Conservation (phyloP, 2,329 filamentous ascomycete genomes). For the Diaporthe nobilis region DNA sequence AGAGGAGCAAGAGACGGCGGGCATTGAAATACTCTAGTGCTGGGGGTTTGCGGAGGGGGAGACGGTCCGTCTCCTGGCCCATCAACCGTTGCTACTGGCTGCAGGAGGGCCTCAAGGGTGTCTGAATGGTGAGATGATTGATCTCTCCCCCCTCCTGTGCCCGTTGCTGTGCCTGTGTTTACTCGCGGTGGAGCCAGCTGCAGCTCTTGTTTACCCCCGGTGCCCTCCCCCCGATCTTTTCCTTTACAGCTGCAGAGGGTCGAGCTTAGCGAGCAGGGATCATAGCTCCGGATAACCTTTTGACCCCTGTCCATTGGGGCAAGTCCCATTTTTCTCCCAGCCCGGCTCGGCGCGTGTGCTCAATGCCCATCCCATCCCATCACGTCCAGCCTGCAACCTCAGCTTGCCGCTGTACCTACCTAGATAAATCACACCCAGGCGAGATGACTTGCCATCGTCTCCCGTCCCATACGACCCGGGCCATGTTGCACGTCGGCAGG, state of each 20-base stretch:
- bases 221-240: constrained; percentile 29
- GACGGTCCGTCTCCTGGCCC: constrained; percentile 30
- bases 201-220: constrained; percentile 34
- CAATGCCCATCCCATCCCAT: constrained; percentile 14
- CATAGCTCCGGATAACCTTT: constrained; percentile 37
- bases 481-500: not conserved
- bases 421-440: not conserved
- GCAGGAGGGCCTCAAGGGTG: constrained; percentile 3
- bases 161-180: constrained; percentile 36
- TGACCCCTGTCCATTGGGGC: constrained; percentile 23
- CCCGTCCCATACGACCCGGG: constrained; percentile 1
- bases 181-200: constrained; percentile 40
- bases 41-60: constrained; percentile 41
- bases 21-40: constrained; percentile 41
- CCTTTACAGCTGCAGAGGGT: constrained; percentile 34
- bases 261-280: constrained; percentile 39
- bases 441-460: constrained; percentile 12
- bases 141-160: not conserved
- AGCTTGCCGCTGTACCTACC: not conserved
- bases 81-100: constrained; percentile 27
- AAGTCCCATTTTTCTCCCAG: constrained; percentile 34
- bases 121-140: not conserved
- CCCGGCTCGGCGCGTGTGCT: constrained; percentile 36
- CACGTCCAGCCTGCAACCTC: not conserved
- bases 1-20: constrained; percentile 43